Evolutionary conservation across 164 flowering plant species (phyloP).

Genomic region (Houttuynia cordata): DNA sequence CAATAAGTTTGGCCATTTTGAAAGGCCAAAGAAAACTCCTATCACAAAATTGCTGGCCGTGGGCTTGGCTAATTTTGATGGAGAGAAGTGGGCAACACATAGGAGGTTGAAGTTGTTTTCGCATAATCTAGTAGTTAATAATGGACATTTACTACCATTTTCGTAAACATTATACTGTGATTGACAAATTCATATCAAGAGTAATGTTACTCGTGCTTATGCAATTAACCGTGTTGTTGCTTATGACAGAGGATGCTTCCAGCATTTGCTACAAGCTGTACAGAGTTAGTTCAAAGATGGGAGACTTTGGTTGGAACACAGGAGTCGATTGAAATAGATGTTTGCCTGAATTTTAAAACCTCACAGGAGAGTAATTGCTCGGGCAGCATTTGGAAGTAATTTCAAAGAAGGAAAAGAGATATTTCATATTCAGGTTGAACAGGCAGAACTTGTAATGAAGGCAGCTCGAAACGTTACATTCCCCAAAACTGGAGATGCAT

Average conservation of each 20-base stretch:
- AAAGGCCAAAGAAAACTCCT: constrained; percentile 30
- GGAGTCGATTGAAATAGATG: constrained; percentile 30
- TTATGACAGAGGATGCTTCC: constrained; percentile 29
- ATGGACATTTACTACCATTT: too few species aligned
- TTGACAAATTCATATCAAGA: not conserved
- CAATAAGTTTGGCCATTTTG: constrained; percentile 25
- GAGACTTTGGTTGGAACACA: constrained; percentile 10
- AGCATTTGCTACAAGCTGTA: constrained; percentile 21
- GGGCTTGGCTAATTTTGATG: constrained; percentile 24
- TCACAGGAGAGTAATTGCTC: constrained; percentile 35
- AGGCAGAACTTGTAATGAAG: constrained; percentile 16
- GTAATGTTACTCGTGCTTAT: not conserved
- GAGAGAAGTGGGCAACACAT: constrained; percentile 38
- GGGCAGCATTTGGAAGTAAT: constrained; percentile 46
- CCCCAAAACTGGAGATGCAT: too few species aligned
- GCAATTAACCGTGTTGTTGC: not conserved
- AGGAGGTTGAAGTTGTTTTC: constrained; percentile 28
- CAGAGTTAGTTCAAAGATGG: constrained; percentile 27
- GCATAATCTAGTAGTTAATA: not conserved
- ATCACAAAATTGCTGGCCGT: constrained; percentile 11
- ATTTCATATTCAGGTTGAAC: constrained; percentile 38
- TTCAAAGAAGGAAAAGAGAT: constrained; percentile 35
- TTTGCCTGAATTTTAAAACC: constrained; percentile 32
- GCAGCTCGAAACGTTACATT: too few species aligned
- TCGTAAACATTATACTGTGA: too few species aligned